Evolutionary conservation across 1,284 basidiomycete species (phyloP).

Genomic region (Cutaneotrichosporon sp.): DNA sequence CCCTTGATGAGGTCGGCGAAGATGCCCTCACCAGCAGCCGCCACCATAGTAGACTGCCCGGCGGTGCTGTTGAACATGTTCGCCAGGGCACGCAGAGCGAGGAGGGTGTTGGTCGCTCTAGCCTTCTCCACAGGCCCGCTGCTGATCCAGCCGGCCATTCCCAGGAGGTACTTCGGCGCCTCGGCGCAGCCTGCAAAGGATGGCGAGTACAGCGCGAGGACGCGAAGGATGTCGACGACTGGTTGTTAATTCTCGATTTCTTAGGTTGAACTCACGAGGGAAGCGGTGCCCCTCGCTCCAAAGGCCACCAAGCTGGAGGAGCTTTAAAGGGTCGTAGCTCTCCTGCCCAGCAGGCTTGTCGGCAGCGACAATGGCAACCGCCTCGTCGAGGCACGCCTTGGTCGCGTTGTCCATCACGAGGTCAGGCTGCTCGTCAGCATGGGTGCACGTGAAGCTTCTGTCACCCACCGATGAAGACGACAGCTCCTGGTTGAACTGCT

Average conservation of each 20-base stretch:
- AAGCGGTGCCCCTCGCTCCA: slow-evolving; percentile 83
- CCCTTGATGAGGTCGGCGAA: slow-evolving; percentile 56
- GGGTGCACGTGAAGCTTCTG: background rate
- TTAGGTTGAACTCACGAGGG: slow-evolving; percentile 60
- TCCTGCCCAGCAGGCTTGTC: slow-evolving; percentile 25
- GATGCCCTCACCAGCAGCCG: slow-evolving; percentile 61
- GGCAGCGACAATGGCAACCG: slow-evolving; percentile 15
- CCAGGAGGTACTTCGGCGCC: slow-evolving; percentile 62
- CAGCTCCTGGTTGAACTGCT: slow-evolving; percentile 74
- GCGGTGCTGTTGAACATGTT: slow-evolving; percentile 64
- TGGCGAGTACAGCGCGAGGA: slow-evolving; percentile 69
- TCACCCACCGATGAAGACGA: slow-evolving; percentile 48
- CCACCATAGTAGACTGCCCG: slow-evolving; percentile 58
- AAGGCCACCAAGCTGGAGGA: slow-evolving; percentile 67
- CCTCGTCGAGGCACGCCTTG: slow-evolving; percentile 14
- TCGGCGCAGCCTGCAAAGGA: slow-evolving; percentile 56
- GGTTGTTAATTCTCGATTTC: slow-evolving; percentile 19
- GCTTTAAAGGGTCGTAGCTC: slow-evolving; percentile 62
- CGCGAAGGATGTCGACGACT: slow-evolving; percentile 86
- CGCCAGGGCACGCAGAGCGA: slow-evolving; percentile 77
- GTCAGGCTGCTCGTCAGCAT: slow-evolving; percentile 60
- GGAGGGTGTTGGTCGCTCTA: slow-evolving; percentile 79
- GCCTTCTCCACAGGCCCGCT: slow-evolving; percentile 64
- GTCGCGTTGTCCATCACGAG: slow-evolving; percentile 68
- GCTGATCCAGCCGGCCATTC: slow-evolving; percentile 67